Evolutionary conservation across 1,284 basidiomycete species (phyloP).

Genomic region (Boletellus deceptivus): DNA sequence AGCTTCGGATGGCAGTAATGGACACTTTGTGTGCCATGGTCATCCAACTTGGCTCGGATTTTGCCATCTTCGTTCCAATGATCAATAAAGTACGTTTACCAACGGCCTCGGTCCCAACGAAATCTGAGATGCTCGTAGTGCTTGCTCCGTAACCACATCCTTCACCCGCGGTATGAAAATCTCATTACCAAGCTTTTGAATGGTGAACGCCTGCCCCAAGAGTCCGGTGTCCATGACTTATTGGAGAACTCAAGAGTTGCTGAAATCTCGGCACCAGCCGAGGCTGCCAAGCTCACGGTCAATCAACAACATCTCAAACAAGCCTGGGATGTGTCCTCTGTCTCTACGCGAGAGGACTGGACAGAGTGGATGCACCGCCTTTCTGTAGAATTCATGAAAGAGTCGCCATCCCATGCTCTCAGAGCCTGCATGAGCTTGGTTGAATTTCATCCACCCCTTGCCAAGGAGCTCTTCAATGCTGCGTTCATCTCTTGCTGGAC

Average conservation of each 20-base stretch:
- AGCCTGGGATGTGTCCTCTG: conserved; percentile 90
- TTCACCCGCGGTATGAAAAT: conserved; percentile 86
- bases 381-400: conserved; percentile 96
- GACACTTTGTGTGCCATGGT: conserved; percentile 93
- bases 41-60: conserved; percentile 93
- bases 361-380: conserved; percentile 93
- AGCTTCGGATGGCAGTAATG: conserved; percentile 86
- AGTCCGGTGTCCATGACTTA: conserved; percentile 57
- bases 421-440: conserved; percentile 95
- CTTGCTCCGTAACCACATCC: conserved; percentile 75
- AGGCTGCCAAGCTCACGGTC: conserved; percentile 86
- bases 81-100: conserved; percentile 78
- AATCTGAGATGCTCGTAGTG: conserved; percentile 46
- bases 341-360: conserved; percentile 89
- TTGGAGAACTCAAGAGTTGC: conserved; percentile 64
- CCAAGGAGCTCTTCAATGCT: conserved; percentile 95
- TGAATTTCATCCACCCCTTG: conserved; percentile 88
- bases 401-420: conserved; percentile 96
- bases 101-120: conserved; percentile 1
- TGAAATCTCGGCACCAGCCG: conserved; percentile 76
- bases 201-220: conserved; percentile 87
- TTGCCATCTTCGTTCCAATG: conserved; percentile 96
- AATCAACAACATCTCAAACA: conserved; percentile 98
- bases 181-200: conserved; percentile 88
- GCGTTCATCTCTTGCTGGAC: conserved; percentile 99